Base-by-base conservation (phyloP, 257 asterid genomes). In the Solanum pennellii region DNA sequence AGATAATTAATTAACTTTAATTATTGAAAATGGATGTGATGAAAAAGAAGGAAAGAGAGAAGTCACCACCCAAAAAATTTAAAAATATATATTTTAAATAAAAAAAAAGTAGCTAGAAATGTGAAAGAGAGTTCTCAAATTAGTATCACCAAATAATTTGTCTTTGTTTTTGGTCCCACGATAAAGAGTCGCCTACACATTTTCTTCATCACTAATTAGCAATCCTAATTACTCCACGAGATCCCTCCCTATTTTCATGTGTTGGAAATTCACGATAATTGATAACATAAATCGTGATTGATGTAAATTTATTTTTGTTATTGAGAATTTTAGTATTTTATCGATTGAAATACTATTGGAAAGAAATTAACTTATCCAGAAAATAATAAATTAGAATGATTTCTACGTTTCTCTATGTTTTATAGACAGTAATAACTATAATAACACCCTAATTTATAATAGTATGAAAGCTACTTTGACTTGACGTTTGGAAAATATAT, bases 131-230 rank as follows among this genome's bases (percentile, higher is more conserved):
- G 86, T 84, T 72, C 83, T 83, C 49, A 87, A 14, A 80, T 87
- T 89, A 86, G 91, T 86, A 88, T 90, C 90, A 89, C 21, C 45
- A 88, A 90, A 85, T 62, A 88, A 87, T 71, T 84, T 88, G 84
- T 80, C 86, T 37, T 79, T 66, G 56, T 13, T 71, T 77, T 89
- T 84, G 92, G 91, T 77, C 90, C 92, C 92, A 85, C 89, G 31
- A 87, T 52, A 45, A 79, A 79, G 41, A 84, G 87, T 85, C 52
- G 44, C 86, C 74, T 77, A 12, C 12, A 71, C 21, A 21, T 89
- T 37, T 15, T 14, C 74, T 47, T 71, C 75, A 35, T 11, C 18
- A 25, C 27, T 65, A 69, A 69, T 69, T 27, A n/a, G 44, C 21
- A 49, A 45, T 15, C 41, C 45, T 35, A 72, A 35, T 72, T 72